Conservation (phyloP, 2,329 filamentous ascomycete species). For the Coleophoma crateriformis region DNA sequence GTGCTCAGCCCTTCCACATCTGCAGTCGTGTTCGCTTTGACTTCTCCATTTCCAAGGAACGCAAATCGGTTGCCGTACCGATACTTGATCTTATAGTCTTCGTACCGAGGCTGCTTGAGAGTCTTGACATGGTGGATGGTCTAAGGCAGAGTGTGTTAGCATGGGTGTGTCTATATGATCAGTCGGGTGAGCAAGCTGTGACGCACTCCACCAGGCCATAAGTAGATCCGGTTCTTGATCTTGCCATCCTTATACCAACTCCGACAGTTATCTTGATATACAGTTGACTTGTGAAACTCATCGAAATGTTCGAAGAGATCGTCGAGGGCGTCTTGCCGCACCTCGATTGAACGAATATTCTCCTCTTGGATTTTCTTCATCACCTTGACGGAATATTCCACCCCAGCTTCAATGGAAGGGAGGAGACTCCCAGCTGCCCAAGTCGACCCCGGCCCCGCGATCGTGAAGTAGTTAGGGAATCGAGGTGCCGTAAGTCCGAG, state of each 20-base stretch:
- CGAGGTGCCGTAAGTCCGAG: conserved; percentile 13
- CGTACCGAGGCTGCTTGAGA: conserved; percentile 31
- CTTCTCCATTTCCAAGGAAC: conserved; percentile 33
- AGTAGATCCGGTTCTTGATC: conserved; percentile 30
- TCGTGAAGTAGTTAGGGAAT: conserved; percentile 19
- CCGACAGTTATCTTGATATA: conserved; percentile 17
- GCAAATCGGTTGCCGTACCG: conserved; percentile 29
- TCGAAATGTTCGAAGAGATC: conserved; percentile 24
- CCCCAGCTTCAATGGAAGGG: conserved; percentile 37
- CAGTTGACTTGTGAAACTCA: conserved; percentile 19
- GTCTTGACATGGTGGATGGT: conserved; percentile 34
- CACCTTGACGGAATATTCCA: conserved; percentile 31
- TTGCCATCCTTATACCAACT: conserved; percentile 12
- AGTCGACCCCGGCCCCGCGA: conserved; percentile 31
- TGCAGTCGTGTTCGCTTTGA: conserved; percentile 33
- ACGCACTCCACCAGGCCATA: conserved; percentile 41
- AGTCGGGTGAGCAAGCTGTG: conserved; percentile 23
- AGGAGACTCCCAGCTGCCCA: conserved; percentile 37
- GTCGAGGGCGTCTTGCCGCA: conserved; percentile 26
- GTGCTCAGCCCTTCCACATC: conserved; percentile 33
- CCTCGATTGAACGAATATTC: conserved; percentile 27
- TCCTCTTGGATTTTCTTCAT: conserved; percentile 32
- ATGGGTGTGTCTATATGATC: conserved; percentile 16
- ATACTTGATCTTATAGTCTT: conserved; percentile 34
- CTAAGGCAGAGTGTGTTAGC: neutral